Conservation (phyloP, 306 rosid genomes). For the Malus sieversii region DNA sequence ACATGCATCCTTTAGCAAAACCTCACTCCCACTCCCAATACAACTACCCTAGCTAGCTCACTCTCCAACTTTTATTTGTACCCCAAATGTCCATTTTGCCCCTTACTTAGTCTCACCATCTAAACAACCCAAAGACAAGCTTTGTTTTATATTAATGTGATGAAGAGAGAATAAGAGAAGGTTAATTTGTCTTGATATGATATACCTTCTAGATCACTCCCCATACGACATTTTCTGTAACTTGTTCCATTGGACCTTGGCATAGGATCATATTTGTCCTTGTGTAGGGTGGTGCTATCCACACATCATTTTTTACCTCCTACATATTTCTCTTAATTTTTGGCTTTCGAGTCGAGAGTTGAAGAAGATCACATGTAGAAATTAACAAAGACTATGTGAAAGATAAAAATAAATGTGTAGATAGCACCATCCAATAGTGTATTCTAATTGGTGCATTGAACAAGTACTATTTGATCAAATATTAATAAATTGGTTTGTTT, state of each 20-base stretch:
- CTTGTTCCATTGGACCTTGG: not conserved
- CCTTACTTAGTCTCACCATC: not conserved
- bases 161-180: not conserved
- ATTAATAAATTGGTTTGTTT: not conserved
- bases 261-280: not conserved
- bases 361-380: too few relatives aligned
- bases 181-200: not conserved
- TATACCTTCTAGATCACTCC: constrained; percentile 12
- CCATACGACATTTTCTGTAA: not conserved
- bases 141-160: not conserved
- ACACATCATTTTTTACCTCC: accelerated
- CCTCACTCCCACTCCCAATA: constrained; percentile 35
- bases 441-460: too few relatives aligned
- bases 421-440: not conserved
- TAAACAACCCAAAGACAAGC: not conserved
- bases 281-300: not conserved
- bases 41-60: constrained; percentile 8
- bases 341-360: accelerated
- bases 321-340: too few relatives aligned
- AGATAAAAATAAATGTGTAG: not conserved
- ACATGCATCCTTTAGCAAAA: constrained; percentile 69
- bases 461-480: not conserved
- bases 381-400: too few relatives aligned
- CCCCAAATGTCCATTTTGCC: constrained; percentile 22
- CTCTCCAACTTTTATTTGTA: not conserved